Percentiles rank a stretch among this genome's conserved stretches.
These are phyloP conservation scores for Rosellinia necatrix DNA, from an alignment of 2,329 filamentous ascomycete species.

Conservation along the genomic window DNA sequence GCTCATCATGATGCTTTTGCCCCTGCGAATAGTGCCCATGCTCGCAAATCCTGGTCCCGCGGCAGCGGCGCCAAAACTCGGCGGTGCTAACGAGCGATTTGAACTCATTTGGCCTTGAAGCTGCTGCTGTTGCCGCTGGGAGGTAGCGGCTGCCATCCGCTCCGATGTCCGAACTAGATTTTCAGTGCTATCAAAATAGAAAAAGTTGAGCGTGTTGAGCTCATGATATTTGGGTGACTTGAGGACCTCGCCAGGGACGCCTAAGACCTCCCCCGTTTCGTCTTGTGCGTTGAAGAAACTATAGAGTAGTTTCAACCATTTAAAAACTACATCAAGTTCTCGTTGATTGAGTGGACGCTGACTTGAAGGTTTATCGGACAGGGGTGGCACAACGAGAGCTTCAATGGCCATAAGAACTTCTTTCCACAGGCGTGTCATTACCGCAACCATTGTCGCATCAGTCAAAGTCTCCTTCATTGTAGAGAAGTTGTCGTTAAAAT, in stretches of 20 bases:
- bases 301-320: conserved; percentile 89
- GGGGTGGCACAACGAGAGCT: conserved; percentile 83
- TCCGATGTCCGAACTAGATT: conserved; percentile 94
- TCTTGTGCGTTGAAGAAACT: conserved; percentile 95
- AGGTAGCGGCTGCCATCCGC: conserved; percentile 88
- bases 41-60: conserved; percentile 62
- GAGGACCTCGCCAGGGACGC: conserved; percentile 87
- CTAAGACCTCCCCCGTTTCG: conserved; percentile 80
- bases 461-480: conserved; percentile 98
- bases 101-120: conserved; percentile 54
- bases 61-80: conserved; percentile 45
- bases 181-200: conserved; percentile 93
- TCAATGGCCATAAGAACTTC: conserved; percentile 94
- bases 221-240: conserved; percentile 99
- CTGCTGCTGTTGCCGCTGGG: conserved; percentile 74
- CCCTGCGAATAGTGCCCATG: conserved; percentile 67
- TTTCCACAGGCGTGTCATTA: conserved; percentile 98
- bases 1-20: conserved; percentile 88
- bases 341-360: conserved; percentile 83
- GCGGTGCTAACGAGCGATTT: conserved; percentile 73
- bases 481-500: conserved; percentile 98
- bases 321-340: conserved; percentile 93
- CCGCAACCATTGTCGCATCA: conserved; percentile 93
- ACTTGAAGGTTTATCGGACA: conserved; percentile 90
- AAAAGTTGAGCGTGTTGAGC: conserved; percentile 94